These are phyloP conservation scores for Solanum pinnatisectum DNA, from an alignment of 257 asterid genomes.

Conservation along the genomic window DNA sequence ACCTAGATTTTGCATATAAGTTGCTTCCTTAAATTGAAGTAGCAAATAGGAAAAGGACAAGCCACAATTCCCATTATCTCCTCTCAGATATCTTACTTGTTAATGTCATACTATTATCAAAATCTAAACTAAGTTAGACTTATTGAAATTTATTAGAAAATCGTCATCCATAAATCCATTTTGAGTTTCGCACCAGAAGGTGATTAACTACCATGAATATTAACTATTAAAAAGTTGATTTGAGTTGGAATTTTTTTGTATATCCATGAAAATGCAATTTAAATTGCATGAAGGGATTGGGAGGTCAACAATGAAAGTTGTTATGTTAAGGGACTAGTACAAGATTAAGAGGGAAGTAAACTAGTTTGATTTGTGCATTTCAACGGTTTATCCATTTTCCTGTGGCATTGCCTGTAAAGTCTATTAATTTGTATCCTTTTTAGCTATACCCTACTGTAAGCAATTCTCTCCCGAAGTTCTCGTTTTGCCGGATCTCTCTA, in stretches of 20 bases:
- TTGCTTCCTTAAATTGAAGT: background rate
- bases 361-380: background rate
- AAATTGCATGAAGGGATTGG: background rate
- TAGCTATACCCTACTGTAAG: background rate
- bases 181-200: background rate
- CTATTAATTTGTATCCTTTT: background rate
- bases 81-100: background rate
- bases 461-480: background rate
- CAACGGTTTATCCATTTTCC: background rate
- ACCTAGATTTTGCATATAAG: background rate
- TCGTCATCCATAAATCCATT: background rate
- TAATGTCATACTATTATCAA: background rate
- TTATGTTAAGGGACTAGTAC: background rate
- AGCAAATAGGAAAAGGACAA: background rate
- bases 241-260: background rate
- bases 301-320: background rate
- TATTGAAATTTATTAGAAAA: background rate
- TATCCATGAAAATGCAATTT: background rate
- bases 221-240: background rate
- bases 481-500: background rate
- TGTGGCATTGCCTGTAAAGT: background rate
- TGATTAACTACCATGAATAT: background rate
- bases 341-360: background rate
- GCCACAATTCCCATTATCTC: background rate
- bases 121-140: background rate